These are phyloP conservation scores for Pichia phayaonensis DNA, from an alignment of 805 yeast species.

Conservation along the genomic window DNA sequence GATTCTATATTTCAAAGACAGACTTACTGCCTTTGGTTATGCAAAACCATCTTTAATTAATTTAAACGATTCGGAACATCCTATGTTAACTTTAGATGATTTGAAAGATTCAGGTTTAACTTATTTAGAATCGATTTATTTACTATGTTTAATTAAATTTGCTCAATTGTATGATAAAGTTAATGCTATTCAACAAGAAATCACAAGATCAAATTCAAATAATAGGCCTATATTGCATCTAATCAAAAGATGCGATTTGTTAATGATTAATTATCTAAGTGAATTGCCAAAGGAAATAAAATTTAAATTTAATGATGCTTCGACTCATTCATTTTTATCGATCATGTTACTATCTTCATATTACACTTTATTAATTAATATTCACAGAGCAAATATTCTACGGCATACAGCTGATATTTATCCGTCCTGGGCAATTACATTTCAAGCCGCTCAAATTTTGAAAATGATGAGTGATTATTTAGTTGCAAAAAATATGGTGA, in stretches of 20 bases:
- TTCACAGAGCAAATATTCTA: conserved; percentile 62
- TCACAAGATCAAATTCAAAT: conserved; percentile 50
- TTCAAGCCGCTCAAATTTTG: conserved; percentile 75
- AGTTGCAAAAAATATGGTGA: conserved; percentile 44
- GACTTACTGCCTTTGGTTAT: conserved; percentile 61
- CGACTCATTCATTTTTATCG: conserved; percentile 47
- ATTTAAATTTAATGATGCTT: conserved; percentile 49
- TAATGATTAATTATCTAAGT: conserved; percentile 72
- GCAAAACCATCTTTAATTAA: conserved; percentile 67
- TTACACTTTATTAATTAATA: conserved; percentile 62
- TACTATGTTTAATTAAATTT: conserved; percentile 56
- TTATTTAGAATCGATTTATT: conserved; percentile 44
- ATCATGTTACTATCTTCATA: conserved; percentile 61
- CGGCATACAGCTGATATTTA: conserved; percentile 26
- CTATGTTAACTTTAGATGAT: conserved; percentile 62
- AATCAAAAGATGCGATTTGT: conserved; percentile 57
- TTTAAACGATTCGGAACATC: conserved; percentile 67
- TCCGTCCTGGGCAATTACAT: conserved; percentile 75
- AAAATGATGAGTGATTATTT: conserved; percentile 53
- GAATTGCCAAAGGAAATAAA: conserved; percentile 55
- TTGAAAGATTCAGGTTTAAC: conserved; percentile 48
- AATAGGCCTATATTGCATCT: conserved; percentile 33
- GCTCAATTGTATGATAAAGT: conserved; percentile 68
- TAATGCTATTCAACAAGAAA: conserved; percentile 60
- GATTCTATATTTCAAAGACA: conserved; percentile 65